Conservation (phyloP, 352 stramenopile genomes). For the Globisporangium middletonii region DNA sequence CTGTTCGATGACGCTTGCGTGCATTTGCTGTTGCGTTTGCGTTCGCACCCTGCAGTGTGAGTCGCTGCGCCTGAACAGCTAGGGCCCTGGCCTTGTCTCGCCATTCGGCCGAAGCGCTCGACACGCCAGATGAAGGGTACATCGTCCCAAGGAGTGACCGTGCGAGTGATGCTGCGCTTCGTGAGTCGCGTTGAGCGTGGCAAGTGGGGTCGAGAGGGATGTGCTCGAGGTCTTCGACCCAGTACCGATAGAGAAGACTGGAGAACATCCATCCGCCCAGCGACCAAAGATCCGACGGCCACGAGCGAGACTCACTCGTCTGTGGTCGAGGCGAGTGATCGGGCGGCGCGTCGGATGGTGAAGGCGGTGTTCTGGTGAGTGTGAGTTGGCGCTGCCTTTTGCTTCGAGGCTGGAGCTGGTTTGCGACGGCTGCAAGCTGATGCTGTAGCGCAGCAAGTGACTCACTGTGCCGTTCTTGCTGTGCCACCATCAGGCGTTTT, state of each 20-base stretch:
- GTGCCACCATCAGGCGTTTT: not conserved
- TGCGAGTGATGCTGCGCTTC: not conserved
- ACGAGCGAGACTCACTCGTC: not conserved
- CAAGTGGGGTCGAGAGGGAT: not conserved
- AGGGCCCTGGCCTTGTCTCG: too few relatives aligned
- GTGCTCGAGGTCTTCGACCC: not conserved
- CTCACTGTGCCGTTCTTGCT: not conserved
- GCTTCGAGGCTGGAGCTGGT: not conserved
- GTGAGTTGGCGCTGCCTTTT: too few relatives aligned
- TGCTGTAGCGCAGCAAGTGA: not conserved
- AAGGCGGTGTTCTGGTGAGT: too few relatives aligned
- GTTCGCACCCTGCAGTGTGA: too few relatives aligned
- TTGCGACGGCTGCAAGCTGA: not conserved
- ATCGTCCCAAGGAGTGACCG: not conserved
- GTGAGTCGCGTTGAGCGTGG: not conserved
- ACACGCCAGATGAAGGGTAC: too few relatives aligned
- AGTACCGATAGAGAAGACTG: not conserved
- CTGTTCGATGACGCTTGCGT: too few relatives aligned
- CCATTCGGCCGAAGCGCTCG: too few relatives aligned
- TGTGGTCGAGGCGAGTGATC: too few relatives aligned
- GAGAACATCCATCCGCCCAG: not conserved
- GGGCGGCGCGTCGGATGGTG: too few relatives aligned
- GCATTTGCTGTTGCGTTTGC: too few relatives aligned
- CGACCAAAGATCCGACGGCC: not conserved
- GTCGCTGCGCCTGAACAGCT: too few relatives aligned